Conservation (phyloP, 768 basidiomycete genomes). For the Lactarius hatsudake region DNA sequence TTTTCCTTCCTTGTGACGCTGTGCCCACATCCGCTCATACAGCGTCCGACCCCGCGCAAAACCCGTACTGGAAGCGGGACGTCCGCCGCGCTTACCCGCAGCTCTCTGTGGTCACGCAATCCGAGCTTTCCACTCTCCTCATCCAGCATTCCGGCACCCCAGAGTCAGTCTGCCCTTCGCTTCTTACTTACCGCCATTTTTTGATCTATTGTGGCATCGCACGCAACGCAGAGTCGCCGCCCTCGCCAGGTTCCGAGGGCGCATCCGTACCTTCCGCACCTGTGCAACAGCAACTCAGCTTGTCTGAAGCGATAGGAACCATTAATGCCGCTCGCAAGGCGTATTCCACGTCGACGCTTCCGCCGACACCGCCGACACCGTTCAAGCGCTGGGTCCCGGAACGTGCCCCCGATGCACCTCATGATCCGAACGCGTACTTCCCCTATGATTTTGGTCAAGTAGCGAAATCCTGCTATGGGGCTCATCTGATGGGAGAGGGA, state of each 20-base stretch:
- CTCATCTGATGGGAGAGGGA: neutral
- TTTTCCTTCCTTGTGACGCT: neutral
- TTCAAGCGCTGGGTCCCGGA: conserved; percentile 74
- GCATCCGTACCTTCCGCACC: conserved; percentile 45
- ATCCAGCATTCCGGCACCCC: conserved; percentile 69
- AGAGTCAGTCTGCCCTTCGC: conserved; percentile 42
- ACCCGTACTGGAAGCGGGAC: conserved; percentile 96
- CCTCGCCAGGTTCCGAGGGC: conserved; percentile 44
- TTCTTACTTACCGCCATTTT: conserved; percentile 16
- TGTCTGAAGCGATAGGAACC: conserved; percentile 69
- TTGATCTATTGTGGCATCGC: neutral
- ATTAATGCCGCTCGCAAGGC: conserved; percentile 55
- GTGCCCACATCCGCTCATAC: conserved; percentile 1
- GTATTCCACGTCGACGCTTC: conserved; percentile 62
- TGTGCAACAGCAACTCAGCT: conserved; percentile 49
- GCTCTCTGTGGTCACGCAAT: conserved; percentile 83
- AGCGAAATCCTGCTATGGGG: conserved; percentile 20
- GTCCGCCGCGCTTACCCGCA: conserved; percentile 91
- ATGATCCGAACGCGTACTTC: conserved; percentile 78
- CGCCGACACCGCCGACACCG: conserved; percentile 68
- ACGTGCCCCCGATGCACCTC: conserved; percentile 73
- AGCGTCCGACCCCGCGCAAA: conserved; percentile 86
- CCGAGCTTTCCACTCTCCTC: conserved; percentile 74
- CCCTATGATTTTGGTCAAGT: conserved; percentile 64
- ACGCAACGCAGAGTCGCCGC: conserved; percentile 49